These are phyloP conservation scores for Saccharomyces mikatae DNA, from an alignment of 805 yeast species.

Conservation along the genomic window DNA sequence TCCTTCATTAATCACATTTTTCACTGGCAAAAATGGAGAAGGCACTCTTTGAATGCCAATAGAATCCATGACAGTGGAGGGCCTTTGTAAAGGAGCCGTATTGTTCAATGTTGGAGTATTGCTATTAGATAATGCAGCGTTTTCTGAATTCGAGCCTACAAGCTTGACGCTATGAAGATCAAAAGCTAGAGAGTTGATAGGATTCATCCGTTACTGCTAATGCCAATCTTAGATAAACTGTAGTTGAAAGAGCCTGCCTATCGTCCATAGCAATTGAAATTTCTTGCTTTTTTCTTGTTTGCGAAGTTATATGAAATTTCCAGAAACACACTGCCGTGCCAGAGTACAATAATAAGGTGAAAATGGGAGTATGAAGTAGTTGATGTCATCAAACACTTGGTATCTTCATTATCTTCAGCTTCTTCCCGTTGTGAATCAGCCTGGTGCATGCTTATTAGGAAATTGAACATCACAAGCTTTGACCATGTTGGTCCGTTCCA, in stretches of 20 bases:
- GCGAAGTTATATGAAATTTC: background rate
- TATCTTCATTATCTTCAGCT: background rate
- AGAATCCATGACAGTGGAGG: slow-evolving; percentile 21
- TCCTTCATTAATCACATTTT: background rate
- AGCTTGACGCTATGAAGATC: background rate
- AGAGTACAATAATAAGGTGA: background rate
- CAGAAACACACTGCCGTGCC: background rate
- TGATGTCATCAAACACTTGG: background rate
- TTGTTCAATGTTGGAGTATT: background rate
- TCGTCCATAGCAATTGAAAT: background rate
- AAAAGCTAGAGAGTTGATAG: background rate
- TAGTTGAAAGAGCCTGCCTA: background rate
- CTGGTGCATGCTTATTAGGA: background rate
- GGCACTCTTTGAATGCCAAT: slow-evolving; percentile 20
- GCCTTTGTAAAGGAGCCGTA: slow-evolving; percentile 10
- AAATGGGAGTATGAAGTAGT: background rate
- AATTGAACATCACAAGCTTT: background rate
- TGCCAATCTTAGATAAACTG: background rate
- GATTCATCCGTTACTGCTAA: background rate
- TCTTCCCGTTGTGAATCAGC: background rate
- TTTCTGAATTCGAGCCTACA: background rate
- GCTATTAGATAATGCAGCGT: background rate
- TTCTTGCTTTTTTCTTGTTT: background rate
- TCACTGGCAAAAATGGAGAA: slow-evolving; percentile 15
- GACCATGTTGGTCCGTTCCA: background rate